Evolutionary conservation across 768 basidiomycete genomes (phyloP).

Genomic region (Phallus indusiatus): DNA sequence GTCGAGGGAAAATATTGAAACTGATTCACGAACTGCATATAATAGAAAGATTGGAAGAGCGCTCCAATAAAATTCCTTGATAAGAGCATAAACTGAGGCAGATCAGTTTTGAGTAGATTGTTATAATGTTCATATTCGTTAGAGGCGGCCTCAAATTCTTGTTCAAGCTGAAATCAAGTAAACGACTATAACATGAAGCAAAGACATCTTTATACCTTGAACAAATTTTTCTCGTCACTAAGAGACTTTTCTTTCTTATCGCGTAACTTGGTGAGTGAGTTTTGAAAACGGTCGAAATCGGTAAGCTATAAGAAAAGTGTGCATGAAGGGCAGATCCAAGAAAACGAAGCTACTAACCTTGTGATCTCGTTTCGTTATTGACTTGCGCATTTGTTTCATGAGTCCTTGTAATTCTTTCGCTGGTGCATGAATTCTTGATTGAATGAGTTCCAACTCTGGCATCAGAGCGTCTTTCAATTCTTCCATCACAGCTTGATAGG

Average conservation of each 20-base stretch:
- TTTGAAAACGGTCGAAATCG: slow-evolving; percentile 95
- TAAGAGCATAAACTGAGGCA: slow-evolving; percentile 87
- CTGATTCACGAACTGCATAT: slow-evolving; percentile 79
- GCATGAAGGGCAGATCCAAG: not conserved
- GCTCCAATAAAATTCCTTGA: slow-evolving; percentile 89
- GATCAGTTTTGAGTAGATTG: slow-evolving; percentile 77
- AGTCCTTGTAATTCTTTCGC: slow-evolving; percentile 82
- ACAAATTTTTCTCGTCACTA: slow-evolving; percentile 92
- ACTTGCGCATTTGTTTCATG: slow-evolving; percentile 86
- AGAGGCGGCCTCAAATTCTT: slow-evolving; percentile 89
- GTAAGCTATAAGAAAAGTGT: slow-evolving; percentile 41
- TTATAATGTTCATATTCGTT: slow-evolving; percentile 94
- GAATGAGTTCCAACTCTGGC: slow-evolving; percentile 93
- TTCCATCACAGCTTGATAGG: slow-evolving; percentile 66
- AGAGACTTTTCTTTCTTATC: slow-evolving; percentile 98
- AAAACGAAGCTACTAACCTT: slow-evolving; percentile 46
- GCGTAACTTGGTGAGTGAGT: slow-evolving; percentile 86
- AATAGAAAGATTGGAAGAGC: slow-evolving; percentile 97
- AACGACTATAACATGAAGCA: slow-evolving; percentile 16
- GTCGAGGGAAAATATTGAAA: not conserved
- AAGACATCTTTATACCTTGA: slow-evolving; percentile 53
- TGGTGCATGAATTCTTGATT: slow-evolving; percentile 74
- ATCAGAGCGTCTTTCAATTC: slow-evolving; percentile 69
- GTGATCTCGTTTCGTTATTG: slow-evolving; percentile 92
- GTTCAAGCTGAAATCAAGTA: slow-evolving; percentile 56